A percentile compares a stretch with the other conserved stretches of the same genome.
Conservation (phyloP, 192 early-diverging fungal species). For the Rhizophagus clarus region DNA sequence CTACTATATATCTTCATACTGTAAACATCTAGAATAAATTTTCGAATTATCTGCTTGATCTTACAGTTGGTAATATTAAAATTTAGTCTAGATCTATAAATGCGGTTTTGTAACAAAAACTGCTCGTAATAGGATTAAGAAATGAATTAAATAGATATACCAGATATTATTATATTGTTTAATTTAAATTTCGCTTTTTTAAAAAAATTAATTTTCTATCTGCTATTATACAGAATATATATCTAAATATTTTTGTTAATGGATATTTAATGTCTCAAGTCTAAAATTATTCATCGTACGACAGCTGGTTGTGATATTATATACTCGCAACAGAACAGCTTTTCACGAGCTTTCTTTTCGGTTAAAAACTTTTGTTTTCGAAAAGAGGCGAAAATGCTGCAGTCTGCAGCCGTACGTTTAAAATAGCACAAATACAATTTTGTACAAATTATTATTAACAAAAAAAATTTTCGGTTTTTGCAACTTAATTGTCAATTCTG, state of each 20-base stretch:
- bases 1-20: slow-evolving; percentile 13
- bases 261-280: too few species aligned
- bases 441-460: too few species aligned
- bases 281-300: too few species aligned
- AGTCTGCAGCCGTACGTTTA: not conserved
- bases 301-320: not conserved
- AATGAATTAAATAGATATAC: too few species aligned
- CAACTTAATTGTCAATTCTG: too few species aligned
- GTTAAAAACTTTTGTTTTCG: not conserved
- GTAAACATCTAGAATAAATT: not conserved
- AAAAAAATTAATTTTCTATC: too few species aligned
- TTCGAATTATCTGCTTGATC: not conserved
- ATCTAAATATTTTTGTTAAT: too few species aligned
- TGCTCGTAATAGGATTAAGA: not conserved
- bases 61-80: not conserved
- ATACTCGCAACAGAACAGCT: not conserved
- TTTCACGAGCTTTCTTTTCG: not conserved
- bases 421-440: not conserved
- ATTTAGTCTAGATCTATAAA: not conserved
- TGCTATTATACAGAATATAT: too few species aligned
- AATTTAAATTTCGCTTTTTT: too few species aligned
- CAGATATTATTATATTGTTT: too few species aligned
- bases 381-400: not conserved
- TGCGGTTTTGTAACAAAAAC: not conserved
- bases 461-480: too few species aligned